Base-by-base conservation (phyloP, 2,329 filamentous ascomycete genomes). In the Cordyceps cicadae region DNA sequence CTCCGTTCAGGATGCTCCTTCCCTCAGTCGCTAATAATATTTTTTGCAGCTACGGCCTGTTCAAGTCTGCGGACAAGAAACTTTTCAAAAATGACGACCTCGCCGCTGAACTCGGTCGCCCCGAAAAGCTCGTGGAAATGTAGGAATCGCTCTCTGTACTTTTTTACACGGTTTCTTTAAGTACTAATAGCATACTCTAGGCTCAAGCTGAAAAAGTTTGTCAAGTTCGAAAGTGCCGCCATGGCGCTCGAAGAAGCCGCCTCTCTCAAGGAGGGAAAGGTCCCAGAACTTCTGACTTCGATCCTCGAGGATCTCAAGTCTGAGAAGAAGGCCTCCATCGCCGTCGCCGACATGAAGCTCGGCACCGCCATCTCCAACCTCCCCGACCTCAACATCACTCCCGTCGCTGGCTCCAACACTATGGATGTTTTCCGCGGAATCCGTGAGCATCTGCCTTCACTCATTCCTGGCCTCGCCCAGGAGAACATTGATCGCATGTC, bases 51-150 rank as follows among this genome's bases (percentile, higher is more conserved):
- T 97, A 97, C 81, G 94, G 92, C 76, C 86, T 99, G 75, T 92
- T 99, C 81, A 97, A 99, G 83, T 89, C 93, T 69, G 91, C 92
- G 76, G 93, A 97, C 84, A 97, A 97, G 86, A 97, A 97, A 82
- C 84, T 97, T 63, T 82, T 99, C 66, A 94, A 96, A 77, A 87
- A 89, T 71, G 88, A 93, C 77, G 87, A 92, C 71, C 77, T 96
- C 65, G 82, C 84, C 59, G 81, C 85, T 65, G 87, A 94, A 74
- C 82, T 92, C 64, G 83, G 86, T 66, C 88, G 88, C 63, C 87
- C 91, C 41, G 92, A 97, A 75, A 89, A 89, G 69, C 85, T 96
- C 66, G 90, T 91, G 69, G 88, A 89, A 69, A 85, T 96, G 88
- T 93, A 81, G 81, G 89, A 83, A 50, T 7, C n/a, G 19, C 37